phyloP scores from a whole-genome alignment of 148 eudicot genomes.

The Cornus kousa region DNA sequence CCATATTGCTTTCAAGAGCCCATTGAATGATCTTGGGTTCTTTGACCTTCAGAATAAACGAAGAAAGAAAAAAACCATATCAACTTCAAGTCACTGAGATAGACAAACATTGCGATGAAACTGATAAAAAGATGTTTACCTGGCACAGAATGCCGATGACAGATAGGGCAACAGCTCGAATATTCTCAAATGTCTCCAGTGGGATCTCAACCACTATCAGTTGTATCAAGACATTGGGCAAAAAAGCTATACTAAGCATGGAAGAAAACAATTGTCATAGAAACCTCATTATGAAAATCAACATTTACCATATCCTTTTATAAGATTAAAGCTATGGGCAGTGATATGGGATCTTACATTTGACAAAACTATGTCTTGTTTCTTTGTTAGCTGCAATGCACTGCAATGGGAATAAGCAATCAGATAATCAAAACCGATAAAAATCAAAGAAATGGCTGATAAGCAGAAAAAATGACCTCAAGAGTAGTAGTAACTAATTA shows the following conservation, averaged over 20 bases:
- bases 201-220: too few species aligned
- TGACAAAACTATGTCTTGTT: slow-evolving; percentile 3
- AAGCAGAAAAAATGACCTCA: neutral
- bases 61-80: too few species aligned
- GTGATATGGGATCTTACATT: neutral
- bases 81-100: too few species aligned
- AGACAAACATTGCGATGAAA: too few species aligned
- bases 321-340: neutral
- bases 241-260: neutral
- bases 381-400: slow-evolving; percentile 15
- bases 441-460: neutral
- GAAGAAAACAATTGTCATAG: neutral
- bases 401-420: neutral
- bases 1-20: too few species aligned
- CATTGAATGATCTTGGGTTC: too few species aligned
- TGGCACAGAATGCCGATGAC: slow-evolving; percentile 8
- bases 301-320: neutral
- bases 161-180: slow-evolving; percentile 6
- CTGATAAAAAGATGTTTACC: too few species aligned
- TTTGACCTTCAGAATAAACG: too few species aligned
- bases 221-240: too few species aligned
- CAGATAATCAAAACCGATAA: neutral
- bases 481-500: neutral
- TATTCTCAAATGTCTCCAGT: too few species aligned
- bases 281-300: neutral